Conservation (phyloP, 169 alveolate genomes). For the Cryptosporidium muris region DNA sequence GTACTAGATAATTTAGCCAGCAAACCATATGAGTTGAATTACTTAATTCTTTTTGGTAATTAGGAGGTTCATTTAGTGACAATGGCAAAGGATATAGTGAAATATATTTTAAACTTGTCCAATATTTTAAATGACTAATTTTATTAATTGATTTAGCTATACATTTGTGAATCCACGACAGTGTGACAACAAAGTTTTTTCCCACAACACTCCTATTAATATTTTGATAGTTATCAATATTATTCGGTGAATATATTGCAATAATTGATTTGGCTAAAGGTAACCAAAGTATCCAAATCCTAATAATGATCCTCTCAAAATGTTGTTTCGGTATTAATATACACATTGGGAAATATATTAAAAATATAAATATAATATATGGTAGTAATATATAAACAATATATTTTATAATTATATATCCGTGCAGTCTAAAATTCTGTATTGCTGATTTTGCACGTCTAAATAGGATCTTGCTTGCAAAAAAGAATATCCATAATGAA, state of each 20-base stretch:
- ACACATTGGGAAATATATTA: conserved; percentile 47
- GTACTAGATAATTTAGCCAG: too few species aligned
- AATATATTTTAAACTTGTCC: too few species aligned
- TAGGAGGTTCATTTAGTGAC: too few species aligned
- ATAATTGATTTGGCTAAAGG: conserved; percentile 13
- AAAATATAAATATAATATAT: conserved; percentile 31
- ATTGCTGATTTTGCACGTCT: neutral
- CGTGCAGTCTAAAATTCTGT: conserved; percentile 5
- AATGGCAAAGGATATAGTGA: too few species aligned
- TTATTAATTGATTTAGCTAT: too few species aligned
- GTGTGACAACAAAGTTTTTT: too few species aligned
- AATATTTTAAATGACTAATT: too few species aligned
- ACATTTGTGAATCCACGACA: too few species aligned
- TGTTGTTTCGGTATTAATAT: conserved; percentile 20
- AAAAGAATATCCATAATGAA: neutral
- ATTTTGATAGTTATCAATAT: too few species aligned
- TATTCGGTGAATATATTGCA: neutral
- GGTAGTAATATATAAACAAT: conserved; percentile 27
- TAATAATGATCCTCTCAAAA: conserved; percentile 26
- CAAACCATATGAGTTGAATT: too few species aligned
- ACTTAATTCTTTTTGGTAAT: too few species aligned
- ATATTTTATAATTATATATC: conserved; percentile 32
- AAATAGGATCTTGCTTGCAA: neutral
- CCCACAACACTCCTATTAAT: too few species aligned
- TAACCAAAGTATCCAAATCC: conserved; percentile 53